These are phyloP conservation scores for Vigna reflexopilosa DNA, from an alignment of 306 rosid genomes.

Conservation along the genomic window DNA sequence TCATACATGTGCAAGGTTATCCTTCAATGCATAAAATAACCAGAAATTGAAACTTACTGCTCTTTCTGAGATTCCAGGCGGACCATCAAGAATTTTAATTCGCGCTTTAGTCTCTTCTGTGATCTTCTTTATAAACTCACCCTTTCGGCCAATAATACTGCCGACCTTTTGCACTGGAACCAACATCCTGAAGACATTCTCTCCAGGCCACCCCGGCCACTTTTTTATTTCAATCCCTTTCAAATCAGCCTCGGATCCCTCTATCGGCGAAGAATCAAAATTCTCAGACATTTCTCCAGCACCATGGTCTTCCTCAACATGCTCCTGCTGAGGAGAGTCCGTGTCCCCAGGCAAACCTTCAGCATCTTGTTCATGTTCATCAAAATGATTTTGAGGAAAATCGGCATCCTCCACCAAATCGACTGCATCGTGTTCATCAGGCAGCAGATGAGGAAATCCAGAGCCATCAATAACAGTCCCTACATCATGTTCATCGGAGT, in stretches of 20 bases:
- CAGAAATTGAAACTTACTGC: constrained; percentile 68
- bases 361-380: constrained; percentile 36
- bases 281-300: constrained; percentile 39
- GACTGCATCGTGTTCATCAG: constrained; percentile 37
- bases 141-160: constrained; percentile 89
- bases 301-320: constrained; percentile 48
- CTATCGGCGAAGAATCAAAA: constrained; percentile 34
- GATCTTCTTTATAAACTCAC: constrained; percentile 82
- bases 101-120: constrained; percentile 88
- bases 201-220: constrained; percentile 99
- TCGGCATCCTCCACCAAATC: constrained; percentile 25
- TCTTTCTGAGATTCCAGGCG: constrained; percentile 87
- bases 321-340: constrained; percentile 40
- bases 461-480: constrained; percentile 39
- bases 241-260: constrained; percentile 46
- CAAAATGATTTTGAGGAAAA: constrained; percentile 35
- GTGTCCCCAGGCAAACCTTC: constrained; percentile 35
- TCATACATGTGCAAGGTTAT: not conserved
- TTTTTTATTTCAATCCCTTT: constrained; percentile 61
- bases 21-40: not conserved
- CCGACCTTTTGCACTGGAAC: constrained; percentile 85
- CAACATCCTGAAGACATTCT: constrained; percentile 88
- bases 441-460: constrained; percentile 32
- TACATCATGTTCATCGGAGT: constrained; percentile 41
- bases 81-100: constrained; percentile 82